These are phyloP conservation scores for Hemileccinum rubropunctum DNA, from an alignment of 768 basidiomycete genomes.

Conservation along the genomic window DNA sequence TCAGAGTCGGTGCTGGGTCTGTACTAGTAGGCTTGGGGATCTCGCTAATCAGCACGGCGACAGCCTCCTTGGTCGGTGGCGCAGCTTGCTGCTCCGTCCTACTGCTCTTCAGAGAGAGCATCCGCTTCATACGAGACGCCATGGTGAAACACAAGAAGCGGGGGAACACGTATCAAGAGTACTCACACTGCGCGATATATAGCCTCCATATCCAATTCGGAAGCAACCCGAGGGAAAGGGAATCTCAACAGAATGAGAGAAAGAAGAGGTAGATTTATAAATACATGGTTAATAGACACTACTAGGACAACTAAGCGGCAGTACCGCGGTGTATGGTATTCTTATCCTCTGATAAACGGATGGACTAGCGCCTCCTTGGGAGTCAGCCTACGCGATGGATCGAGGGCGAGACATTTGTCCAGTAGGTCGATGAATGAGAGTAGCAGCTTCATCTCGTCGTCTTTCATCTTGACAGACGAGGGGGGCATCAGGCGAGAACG, in stretches of 20 bases:
- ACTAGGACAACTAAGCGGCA: slow-evolving; percentile 10
- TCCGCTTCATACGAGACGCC: slow-evolving; percentile 11
- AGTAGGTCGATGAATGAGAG: slow-evolving; percentile 83
- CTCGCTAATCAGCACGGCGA: too few relatives aligned
- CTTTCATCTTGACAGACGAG: slow-evolving; percentile 73
- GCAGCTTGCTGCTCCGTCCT: not conserved
- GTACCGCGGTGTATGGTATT: slow-evolving; percentile 11
- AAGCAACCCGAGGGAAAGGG: too few relatives aligned
- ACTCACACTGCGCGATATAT: too few relatives aligned
- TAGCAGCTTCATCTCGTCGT: slow-evolving; percentile 83
- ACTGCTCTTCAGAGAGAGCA: slow-evolving; percentile 9
- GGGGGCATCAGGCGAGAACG: slow-evolving; percentile 80
- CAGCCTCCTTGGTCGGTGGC: not conserved
- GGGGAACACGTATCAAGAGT: not conserved
- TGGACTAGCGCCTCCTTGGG: slow-evolving; percentile 88
- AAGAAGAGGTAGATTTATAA: not conserved
- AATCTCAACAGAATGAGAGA: too few relatives aligned
- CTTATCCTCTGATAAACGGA: slow-evolving; percentile 71
- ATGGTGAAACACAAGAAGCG: slow-evolving; percentile 6
- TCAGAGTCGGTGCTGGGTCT: not conserved
- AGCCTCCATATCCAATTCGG: too few relatives aligned
- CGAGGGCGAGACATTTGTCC: slow-evolving; percentile 86
- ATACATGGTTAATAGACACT: not conserved
- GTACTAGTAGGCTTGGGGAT: not conserved
- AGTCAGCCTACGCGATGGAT: slow-evolving; percentile 82